These are phyloP conservation scores for Rubroboletus pulcherrimus DNA, from an alignment of 768 basidiomycete species.

Conservation along the genomic window DNA sequence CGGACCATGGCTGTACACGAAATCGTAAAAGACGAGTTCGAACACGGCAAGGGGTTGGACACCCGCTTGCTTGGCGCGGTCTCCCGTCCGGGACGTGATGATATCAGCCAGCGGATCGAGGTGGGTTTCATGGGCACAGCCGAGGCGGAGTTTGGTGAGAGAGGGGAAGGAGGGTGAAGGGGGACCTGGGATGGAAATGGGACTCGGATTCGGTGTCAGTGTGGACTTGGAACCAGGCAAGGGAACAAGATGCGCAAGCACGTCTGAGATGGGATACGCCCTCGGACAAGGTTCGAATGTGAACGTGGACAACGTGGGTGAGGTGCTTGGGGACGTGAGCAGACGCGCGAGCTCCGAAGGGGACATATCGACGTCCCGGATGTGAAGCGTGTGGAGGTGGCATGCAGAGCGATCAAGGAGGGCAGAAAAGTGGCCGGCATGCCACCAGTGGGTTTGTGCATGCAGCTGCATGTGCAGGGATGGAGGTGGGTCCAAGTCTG, in stretches of 20 bases:
- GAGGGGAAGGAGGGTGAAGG: constrained; percentile 8
- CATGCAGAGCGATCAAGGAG: constrained; percentile 22
- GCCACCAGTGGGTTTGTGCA: constrained; percentile 17
- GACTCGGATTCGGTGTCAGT: neutral
- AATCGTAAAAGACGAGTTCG: constrained; percentile 25
- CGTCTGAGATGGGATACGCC: constrained; percentile 12
- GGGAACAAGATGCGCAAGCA: constrained; percentile 14
- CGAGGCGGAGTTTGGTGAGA: constrained; percentile 19
- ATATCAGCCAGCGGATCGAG: constrained; percentile 15
- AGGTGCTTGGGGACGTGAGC: constrained; percentile 16
- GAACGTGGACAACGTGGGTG: constrained; percentile 16
- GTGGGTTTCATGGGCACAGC: constrained; percentile 21
- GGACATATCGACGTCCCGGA: constrained; percentile 23
- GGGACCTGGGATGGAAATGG: neutral
- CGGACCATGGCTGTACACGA: constrained; percentile 10
- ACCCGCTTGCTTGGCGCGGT: constrained; percentile 4
- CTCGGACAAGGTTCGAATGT: constrained; percentile 25
- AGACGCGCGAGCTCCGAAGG: constrained; percentile 17
- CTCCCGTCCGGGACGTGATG: constrained; percentile 17
- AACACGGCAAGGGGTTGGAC: constrained; percentile 14
- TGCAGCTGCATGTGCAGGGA: neutral
- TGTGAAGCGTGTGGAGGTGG: constrained; percentile 16
- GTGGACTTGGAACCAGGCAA: neutral
- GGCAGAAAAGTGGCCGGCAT: constrained; percentile 19
- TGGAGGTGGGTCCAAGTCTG: constrained; percentile 4